phyloP scores from a whole-genome alignment of 345 rosid genomes.

The Gossypium bickii region DNA sequence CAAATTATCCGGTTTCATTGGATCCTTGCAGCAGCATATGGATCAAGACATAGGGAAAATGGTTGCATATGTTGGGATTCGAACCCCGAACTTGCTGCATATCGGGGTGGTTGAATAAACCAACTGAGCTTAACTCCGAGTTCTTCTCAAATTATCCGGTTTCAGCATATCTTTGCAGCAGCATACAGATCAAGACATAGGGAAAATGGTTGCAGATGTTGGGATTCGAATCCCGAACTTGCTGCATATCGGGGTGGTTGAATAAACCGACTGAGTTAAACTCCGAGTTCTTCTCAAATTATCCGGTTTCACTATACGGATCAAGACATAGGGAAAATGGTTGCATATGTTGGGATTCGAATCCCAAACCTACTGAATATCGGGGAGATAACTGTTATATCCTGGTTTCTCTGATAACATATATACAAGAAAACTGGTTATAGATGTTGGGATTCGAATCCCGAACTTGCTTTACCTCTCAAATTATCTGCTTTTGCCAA shows the following conservation, averaged over 20 bases:
- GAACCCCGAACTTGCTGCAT: no score
- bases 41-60: conserved; percentile 42
- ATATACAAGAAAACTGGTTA: not conserved
- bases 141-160: not conserved
- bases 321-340: no score
- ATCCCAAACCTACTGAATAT: no score
- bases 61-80: no score
- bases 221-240: no score
- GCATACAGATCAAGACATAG: conserved; percentile 66
- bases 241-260: no score
- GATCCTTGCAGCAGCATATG: conserved; percentile 50
- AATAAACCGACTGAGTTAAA: no score
- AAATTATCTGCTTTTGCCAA: no score
- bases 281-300: no score
- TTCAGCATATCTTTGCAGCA: conserved; percentile 34
- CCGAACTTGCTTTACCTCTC: not conserved
- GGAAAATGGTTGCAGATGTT: not conserved
- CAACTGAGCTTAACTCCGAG: not conserved
- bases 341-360: no score
- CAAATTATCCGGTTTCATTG: no score
- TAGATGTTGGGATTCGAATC: not conserved
- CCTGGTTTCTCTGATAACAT: not conserved
- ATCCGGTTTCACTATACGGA: no score
- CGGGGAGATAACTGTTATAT: conserved; percentile 43
- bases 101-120: conserved; percentile 27